A percentile compares a stretch with the other conserved stretches of the same genome.
Conservation (phyloP, 768 basidiomycete species). For the Russula emetica region DNA sequence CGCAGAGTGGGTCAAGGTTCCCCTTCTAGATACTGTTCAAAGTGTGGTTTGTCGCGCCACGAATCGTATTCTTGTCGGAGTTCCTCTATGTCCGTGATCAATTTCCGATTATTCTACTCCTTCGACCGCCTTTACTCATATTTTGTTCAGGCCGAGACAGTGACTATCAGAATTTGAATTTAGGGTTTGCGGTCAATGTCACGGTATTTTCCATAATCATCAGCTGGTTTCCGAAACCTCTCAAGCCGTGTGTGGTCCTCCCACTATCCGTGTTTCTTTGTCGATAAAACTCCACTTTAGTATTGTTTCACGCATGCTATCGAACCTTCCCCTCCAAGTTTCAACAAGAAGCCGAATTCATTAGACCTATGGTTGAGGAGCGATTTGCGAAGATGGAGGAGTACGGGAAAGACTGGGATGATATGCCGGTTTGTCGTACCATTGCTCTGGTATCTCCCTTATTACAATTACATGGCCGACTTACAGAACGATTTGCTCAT, state of each 20-base stretch:
- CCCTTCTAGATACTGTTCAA: neutral
- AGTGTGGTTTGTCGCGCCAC: neutral
- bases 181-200: neutral
- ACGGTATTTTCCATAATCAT: neutral
- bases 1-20: neutral
- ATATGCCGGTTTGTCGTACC: too few species aligned
- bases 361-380: neutral
- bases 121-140: neutral
- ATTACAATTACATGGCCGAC: too few species aligned
- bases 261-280: neutral
- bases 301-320: neutral
- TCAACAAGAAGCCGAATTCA: neutral
- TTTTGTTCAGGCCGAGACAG: neutral
- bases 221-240: neutral
- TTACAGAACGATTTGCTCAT: too few species aligned
- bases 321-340: neutral
- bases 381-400: neutral
- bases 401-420: neutral
- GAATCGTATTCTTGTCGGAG: neutral
- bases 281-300: neutral
- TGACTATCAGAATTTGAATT: neutral
- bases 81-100: neutral
- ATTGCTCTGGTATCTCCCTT: too few species aligned
- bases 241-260: neutral
- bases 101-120: neutral